These are phyloP conservation scores for Umbelopsis isabellina DNA, from an alignment of 192 early-diverging fungal species.

Conservation along the genomic window DNA sequence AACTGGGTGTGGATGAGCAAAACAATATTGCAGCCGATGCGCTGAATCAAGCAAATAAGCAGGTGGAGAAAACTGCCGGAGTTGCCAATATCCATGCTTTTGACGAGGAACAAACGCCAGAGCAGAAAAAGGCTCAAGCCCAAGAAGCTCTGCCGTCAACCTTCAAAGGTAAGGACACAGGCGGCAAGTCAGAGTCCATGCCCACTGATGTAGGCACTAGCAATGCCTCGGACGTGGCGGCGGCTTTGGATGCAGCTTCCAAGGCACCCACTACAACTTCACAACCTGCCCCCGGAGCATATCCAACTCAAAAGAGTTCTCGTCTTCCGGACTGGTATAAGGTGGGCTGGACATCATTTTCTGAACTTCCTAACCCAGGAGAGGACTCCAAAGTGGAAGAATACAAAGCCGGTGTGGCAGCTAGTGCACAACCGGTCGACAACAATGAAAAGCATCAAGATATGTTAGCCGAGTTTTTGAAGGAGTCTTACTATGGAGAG, in stretches of 20 bases:
- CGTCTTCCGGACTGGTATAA: slow-evolving; percentile 35
- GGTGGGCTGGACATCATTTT: slow-evolving; percentile 43
- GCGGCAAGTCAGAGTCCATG: slow-evolving; percentile 18
- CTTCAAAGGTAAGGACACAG: neutral
- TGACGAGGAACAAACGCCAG: slow-evolving; percentile 22
- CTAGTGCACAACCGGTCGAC: neutral
- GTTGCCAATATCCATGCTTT: slow-evolving; percentile 10
- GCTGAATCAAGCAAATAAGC: slow-evolving; percentile 1
- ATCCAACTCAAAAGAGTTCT: slow-evolving; percentile 1
- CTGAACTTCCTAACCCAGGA: slow-evolving; percentile 37
- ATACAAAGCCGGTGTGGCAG: slow-evolving; percentile 1
- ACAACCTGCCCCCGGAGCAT: slow-evolving; percentile 26
- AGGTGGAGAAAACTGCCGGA: slow-evolving; percentile 1
- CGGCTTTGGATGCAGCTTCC: slow-evolving; percentile 8
- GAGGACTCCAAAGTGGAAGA: slow-evolving; percentile 21
- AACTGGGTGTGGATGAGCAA: neutral
- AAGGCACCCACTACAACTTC: neutral
- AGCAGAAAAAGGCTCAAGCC: slow-evolving; percentile 31
- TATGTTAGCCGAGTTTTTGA: slow-evolving; percentile 35
- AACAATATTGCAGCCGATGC: slow-evolving; percentile 1
- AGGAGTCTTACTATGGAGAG: slow-evolving; percentile 44
- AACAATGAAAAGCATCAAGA: slow-evolving; percentile 23
- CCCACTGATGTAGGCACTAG: slow-evolving; percentile 26
- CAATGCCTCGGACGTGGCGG: slow-evolving; percentile 23
- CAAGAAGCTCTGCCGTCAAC: slow-evolving; percentile 15